Conservation (phyloP, 176 grass and related monocot species). For the Triticum dicoccoides region DNA sequence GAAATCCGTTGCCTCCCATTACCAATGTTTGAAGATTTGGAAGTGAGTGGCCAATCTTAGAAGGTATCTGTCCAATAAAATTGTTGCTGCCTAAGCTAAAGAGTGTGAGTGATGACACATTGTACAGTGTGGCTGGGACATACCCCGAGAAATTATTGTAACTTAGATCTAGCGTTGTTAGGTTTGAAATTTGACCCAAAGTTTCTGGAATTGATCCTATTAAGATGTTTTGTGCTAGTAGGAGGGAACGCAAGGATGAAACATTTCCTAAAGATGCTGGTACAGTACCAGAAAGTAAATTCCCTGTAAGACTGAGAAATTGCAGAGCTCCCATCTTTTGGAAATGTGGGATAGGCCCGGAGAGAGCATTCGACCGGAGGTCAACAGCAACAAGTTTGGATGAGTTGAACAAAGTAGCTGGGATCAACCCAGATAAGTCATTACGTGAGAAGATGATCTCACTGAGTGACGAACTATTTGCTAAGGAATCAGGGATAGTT, state of each 20-base stretch:
- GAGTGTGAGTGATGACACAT: slow-evolving; percentile 13
- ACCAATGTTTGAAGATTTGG: slow-evolving; percentile 1
- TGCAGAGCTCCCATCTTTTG: background rate
- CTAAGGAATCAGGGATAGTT: slow-evolving; percentile 12
- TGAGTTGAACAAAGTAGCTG: slow-evolving; percentile 13
- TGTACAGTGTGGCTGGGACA: slow-evolving; percentile 28
- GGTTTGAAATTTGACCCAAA: slow-evolving; percentile 15
- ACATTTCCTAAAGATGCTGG: slow-evolving; percentile 29
- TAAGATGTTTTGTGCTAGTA: slow-evolving; percentile 12
- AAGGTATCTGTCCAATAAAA: background rate
- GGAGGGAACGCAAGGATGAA: slow-evolving; percentile 16
- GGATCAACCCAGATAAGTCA: slow-evolving; percentile 17
- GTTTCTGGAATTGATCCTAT: background rate
- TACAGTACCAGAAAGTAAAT: background rate
- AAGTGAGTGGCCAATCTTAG: slow-evolving; percentile 13
- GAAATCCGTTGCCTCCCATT: background rate
- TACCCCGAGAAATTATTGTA: background rate
- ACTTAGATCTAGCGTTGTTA: background rate
- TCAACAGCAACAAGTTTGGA: slow-evolving; percentile 18
- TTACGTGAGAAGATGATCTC: slow-evolving; percentile 23
- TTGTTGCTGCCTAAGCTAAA: background rate
- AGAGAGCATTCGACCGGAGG: background rate
- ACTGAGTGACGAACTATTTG: background rate
- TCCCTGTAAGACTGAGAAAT: slow-evolving; percentile 10
- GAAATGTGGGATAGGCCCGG: slow-evolving; percentile 16